These are phyloP conservation scores for Boechera retrofracta DNA, from an alignment of 345 rosid genomes.

Conservation along the genomic window DNA sequence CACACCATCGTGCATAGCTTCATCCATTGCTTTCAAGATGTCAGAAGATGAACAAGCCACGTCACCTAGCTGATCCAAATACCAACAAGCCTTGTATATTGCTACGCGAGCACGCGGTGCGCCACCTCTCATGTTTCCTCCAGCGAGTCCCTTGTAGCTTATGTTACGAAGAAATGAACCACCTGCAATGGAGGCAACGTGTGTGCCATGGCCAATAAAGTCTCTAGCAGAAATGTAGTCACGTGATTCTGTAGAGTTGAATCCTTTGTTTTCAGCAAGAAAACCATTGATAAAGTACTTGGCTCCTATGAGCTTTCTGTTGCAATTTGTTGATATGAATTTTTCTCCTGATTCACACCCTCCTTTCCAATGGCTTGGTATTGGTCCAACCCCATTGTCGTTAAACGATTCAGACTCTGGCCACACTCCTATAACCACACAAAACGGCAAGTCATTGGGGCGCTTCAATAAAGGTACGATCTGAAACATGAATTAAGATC, in stretches of 20 bases:
- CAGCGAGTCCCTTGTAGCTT: slow-evolving; percentile 55
- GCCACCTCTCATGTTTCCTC: slow-evolving; percentile 51
- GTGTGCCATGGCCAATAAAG: slow-evolving; percentile 60
- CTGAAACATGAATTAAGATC: not conserved
- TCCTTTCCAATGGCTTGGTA: slow-evolving; percentile 33
- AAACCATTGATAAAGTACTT: slow-evolving; percentile 55
- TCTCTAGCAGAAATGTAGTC: slow-evolving; percentile 59
- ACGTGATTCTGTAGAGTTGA: slow-evolving; percentile 43
- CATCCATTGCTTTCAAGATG: slow-evolving; percentile 58
- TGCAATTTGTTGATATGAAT: slow-evolving; percentile 35
- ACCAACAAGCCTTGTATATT: slow-evolving; percentile 65
- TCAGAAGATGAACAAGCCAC: slow-evolving; percentile 47
- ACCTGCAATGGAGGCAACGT: slow-evolving; percentile 53
- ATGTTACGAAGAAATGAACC: slow-evolving; percentile 54
- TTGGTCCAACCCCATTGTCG: slow-evolving; percentile 15
- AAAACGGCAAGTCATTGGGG: not conserved
- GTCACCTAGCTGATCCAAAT: not conserved
- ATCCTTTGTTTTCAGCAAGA: slow-evolving; percentile 48
- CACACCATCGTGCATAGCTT: slow-evolving; percentile 61
- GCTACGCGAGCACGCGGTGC: slow-evolving; percentile 60
- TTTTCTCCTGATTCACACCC: slow-evolving; percentile 43
- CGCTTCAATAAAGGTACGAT: not conserved
- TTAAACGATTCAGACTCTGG: slow-evolving; percentile 30
- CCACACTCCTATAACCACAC: slow-evolving; percentile 29
- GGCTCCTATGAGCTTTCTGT: slow-evolving; percentile 64